Conservation (phyloP, 1,284 basidiomycete species). For the Golubevia sp. region DNA sequence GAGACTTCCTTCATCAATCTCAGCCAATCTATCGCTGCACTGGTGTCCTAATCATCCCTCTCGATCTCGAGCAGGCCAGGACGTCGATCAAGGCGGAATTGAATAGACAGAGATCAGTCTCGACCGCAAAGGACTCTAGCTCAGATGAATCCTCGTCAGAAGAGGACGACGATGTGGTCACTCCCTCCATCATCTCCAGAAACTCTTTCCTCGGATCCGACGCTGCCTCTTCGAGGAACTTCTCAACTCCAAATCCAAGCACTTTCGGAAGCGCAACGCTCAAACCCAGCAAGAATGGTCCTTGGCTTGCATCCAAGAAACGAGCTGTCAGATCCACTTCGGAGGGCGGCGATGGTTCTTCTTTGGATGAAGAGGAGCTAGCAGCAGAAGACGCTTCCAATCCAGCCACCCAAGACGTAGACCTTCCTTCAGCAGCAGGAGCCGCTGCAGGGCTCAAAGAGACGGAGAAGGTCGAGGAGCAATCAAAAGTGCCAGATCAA, state of each 20-base stretch:
- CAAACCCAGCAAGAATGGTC: background rate
- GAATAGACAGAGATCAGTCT: slow-evolving; percentile 3
- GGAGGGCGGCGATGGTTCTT: slow-evolving; percentile 2
- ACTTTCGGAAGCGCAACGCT: slow-evolving; percentile 4
- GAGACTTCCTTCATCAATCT: slow-evolving; percentile 34
- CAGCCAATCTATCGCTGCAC: slow-evolving; percentile 38
- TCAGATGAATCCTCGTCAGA: slow-evolving; percentile 20
- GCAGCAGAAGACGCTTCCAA: slow-evolving; percentile 9
- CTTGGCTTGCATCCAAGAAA: background rate
- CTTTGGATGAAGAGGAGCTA: slow-evolving; percentile 6
- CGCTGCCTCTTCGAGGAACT: background rate
- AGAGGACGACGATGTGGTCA: slow-evolving; percentile 17
- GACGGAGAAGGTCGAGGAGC: background rate
- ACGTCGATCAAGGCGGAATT: slow-evolving; percentile 16
- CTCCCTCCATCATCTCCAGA: slow-evolving; percentile 16
- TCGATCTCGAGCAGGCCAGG: slow-evolving; percentile 21
- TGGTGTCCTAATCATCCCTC: slow-evolving; percentile 36
- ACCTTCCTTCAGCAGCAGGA: background rate
- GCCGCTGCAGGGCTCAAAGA: background rate
- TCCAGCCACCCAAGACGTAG: background rate
- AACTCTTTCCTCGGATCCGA: slow-evolving; percentile 23
- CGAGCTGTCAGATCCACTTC: background rate
- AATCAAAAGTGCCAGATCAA: background rate
- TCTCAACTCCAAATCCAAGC: slow-evolving; percentile 14
- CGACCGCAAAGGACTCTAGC: slow-evolving; percentile 11